Conservation (phyloP, 306 rosid species). For the Fragaria nilgerrensis region DNA sequence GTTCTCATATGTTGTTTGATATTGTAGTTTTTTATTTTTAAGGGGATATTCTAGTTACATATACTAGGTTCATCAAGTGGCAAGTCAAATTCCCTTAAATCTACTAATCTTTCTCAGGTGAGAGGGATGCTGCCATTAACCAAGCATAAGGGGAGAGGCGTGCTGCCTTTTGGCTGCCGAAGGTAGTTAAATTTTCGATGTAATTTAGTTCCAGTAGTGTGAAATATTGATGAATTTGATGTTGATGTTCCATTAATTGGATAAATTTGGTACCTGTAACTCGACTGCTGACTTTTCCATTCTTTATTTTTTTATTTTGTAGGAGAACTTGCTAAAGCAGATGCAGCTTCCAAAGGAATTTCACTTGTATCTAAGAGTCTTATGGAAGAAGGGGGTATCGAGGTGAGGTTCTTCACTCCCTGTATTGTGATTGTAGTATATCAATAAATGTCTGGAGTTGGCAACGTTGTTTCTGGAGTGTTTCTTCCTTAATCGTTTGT, state of each 20-base stretch:
- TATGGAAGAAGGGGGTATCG: constrained; percentile 75
- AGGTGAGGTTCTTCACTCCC: constrained; percentile 52
- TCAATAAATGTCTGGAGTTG: not conserved
- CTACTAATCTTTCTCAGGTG: constrained; percentile 62
- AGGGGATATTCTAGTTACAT: not conserved
- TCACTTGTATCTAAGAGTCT: constrained; percentile 64
- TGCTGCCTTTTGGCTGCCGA: constrained; percentile 89
- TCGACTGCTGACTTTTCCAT: constrained; percentile 19
- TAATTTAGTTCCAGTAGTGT: constrained; percentile 14
- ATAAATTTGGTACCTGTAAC: not conserved
- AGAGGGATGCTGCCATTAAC: constrained; percentile 83
- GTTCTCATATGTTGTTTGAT: not conserved
- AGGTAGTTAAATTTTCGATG: constrained; percentile 43
- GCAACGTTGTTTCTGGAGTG: no score
- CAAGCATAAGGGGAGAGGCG: constrained; percentile 89
- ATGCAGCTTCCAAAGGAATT: constrained; percentile 87
- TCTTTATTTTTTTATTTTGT: constrained; percentile 27
- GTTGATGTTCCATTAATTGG: constrained; percentile 23
- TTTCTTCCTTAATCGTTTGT: no score
- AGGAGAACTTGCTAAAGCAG: constrained; percentile 95
- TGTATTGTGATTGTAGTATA: not conserved
- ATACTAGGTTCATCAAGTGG: not conserved
- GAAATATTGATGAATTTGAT: constrained; percentile 8
- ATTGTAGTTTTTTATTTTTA: not conserved
- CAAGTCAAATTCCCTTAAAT: constrained; percentile 20